Evolutionary conservation across 1,284 basidiomycete species (phyloP), one percentile per base, ranked within the genome.

Genomic region (Heterobasidion annosum): DNA sequence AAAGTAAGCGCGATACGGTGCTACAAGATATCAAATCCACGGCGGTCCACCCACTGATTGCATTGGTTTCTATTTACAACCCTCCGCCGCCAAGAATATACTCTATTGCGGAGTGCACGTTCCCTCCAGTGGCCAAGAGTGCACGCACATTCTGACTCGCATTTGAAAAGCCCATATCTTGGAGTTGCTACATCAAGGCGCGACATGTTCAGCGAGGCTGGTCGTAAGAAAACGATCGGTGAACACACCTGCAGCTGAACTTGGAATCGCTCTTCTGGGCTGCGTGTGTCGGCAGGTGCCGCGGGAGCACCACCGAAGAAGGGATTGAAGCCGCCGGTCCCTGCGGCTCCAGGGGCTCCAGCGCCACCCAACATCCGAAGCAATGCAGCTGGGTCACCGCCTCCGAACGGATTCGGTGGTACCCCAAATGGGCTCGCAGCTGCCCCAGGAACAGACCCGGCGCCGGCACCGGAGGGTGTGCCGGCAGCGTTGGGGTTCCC

Each of bases 131-230:
- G 48, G 89, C 89, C 33, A 91, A 76, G 53, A 96, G 72, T 8
- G 93, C 92, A 16, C 91, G 77, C n/a, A 96, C 77, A 65, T 96
- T 96, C 76, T 94, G 91, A 50, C 81, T 68, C 9, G 91, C 91
- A 58, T 94, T 90, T 19, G 74, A 78, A 68, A 92, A 91, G 1
- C 90, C 89, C 89, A 92, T 92, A 56, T 88, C 90, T 70, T 91
- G 86, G 61, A 95, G 66, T 80, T 93, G 91, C 85, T 91, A 60
- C 16, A 44, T 45, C 34, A 16, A 42, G 60, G 49, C 18, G 48
- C 48, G 37, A 40, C 37, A 8, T 40, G 51, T 37, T 48, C 32
- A 15, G 34, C 32, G 52, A 56, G 43, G 47, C 8, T 40, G 15
- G 43, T 9, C 18, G 18, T 4, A 12, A 1, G 2, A 15, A 4